A percentile compares a stretch with the other conserved stretches of the same genome.
Evolutionary conservation across 2,329 filamentous ascomycete species (phyloP).

Genomic region (Fusarium liriodendri): DNA sequence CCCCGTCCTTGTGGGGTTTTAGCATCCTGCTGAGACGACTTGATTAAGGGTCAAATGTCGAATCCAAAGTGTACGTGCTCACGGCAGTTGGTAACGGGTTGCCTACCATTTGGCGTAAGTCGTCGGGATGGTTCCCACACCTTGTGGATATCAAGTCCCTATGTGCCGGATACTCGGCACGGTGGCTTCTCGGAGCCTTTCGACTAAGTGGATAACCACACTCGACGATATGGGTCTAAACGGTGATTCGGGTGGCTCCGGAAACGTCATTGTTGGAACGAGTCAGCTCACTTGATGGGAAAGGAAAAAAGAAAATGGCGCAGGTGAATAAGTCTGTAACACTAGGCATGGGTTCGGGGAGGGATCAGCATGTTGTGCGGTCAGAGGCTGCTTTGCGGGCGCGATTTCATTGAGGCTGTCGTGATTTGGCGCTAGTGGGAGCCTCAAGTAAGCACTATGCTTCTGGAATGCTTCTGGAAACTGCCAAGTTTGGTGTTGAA

Average conservation of each 20-base stretch:
- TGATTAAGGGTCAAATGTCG: background rate
- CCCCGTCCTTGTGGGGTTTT: conserved; percentile 25
- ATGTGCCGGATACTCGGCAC: conserved; percentile 32
- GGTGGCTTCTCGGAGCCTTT: conserved; percentile 32
- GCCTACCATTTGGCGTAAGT: background rate
- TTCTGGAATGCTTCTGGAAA: conserved; percentile 19
- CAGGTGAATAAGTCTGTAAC: background rate
- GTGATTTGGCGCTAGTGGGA: background rate
- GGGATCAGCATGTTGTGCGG: background rate
- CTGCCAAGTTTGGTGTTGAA: background rate
- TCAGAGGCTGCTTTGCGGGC: background rate
- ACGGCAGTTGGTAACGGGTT: background rate
- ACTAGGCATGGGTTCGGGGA: background rate
- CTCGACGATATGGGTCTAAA: background rate
- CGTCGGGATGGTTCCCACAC: background rate
- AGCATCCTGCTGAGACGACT: conserved; percentile 2
- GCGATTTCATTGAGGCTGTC: background rate
- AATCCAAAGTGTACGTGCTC: background rate
- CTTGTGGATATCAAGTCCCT: background rate
- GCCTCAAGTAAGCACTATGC: background rate
- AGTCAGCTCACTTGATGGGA: conserved; percentile 13
- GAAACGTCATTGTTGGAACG: conserved; percentile 6
- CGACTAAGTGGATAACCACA: conserved; percentile 5
- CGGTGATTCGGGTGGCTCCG: conserved; percentile 1
- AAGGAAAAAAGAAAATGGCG: conserved; percentile 15